A percentile compares a stretch with the other conserved stretches of the same genome.
Evolutionary conservation across 345 rosid genomes (phyloP).

Genomic region (Angophora floribunda): DNA sequence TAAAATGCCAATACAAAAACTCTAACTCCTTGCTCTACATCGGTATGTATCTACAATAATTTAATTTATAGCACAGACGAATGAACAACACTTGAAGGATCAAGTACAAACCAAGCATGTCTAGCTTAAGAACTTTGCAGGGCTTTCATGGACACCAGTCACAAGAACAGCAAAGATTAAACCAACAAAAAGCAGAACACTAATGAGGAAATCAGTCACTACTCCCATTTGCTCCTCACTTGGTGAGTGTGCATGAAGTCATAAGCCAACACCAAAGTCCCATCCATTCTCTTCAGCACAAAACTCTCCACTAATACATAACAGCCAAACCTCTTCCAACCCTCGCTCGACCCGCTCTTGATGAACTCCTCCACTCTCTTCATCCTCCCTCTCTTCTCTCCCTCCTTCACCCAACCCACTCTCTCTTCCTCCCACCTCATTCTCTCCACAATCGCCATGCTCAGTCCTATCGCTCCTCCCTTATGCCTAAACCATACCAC

Average conservation of each 20-base stretch:
- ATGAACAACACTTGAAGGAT: neutral
- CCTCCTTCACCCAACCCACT: constrained; percentile 29
- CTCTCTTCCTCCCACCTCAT: constrained; percentile 46
- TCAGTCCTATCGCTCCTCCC: constrained; percentile 24
- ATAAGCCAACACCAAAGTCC: constrained; percentile 24
- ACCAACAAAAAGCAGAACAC: neutral
- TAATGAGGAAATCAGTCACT: neutral
- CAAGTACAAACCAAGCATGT: neutral
- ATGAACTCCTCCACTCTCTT: constrained; percentile 11
- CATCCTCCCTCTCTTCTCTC: constrained; percentile 5
- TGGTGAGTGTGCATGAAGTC: constrained; percentile 39
- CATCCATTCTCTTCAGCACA: constrained; percentile 49
- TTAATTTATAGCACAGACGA: neutral
- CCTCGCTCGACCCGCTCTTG: neutral
- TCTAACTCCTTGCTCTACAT: neutral
- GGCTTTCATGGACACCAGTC: neutral
- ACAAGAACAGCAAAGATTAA: neutral
- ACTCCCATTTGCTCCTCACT: constrained; percentile 27
- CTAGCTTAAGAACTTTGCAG: neutral
- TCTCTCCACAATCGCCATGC: constrained; percentile 24
- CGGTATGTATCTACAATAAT: neutral
- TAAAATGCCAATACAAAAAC: too few relatives aligned
- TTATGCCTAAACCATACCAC: constrained; percentile 19
- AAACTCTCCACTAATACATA: constrained; percentile 57
- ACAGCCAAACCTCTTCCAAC: constrained; percentile 39